Conservation (phyloP, 352 stramenopile species). For the Pythium brachiatum region DNA sequence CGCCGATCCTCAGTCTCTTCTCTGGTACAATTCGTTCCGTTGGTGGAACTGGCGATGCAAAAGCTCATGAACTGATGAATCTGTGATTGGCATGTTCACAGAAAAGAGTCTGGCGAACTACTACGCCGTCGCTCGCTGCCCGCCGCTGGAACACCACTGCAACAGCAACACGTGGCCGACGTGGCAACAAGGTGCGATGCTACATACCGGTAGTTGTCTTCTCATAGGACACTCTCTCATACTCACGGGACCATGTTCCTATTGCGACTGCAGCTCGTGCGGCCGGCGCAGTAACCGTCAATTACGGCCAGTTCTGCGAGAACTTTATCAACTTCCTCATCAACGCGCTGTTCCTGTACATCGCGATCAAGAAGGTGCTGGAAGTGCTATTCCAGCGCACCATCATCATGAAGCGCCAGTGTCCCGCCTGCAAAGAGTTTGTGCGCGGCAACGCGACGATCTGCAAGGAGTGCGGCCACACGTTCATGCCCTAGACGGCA, state of each 20-base stretch:
- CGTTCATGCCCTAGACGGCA: slow-evolving; percentile 17
- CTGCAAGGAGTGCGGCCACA: slow-evolving; percentile 37
- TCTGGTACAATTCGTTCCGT: slow-evolving; percentile 31
- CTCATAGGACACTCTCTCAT: no score
- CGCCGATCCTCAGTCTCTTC: slow-evolving; percentile 68
- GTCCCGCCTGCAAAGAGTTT: slow-evolving; percentile 66
- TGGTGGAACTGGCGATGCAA: no score
- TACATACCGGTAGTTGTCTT: no score
- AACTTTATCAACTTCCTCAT: slow-evolving; percentile 77
- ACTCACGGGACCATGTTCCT: no score
- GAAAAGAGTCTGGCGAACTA: slow-evolving; percentile 62
- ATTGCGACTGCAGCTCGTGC: slow-evolving; percentile 35
- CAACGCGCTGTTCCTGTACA: slow-evolving; percentile 69
- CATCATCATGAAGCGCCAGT: slow-evolving; percentile 63
- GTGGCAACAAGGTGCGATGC: slow-evolving; percentile 51
- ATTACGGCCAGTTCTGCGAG: slow-evolving; percentile 64
- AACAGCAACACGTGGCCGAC: slow-evolving; percentile 55
- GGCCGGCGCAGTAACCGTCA: slow-evolving; percentile 59
- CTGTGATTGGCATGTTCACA: slow-evolving; percentile 10
- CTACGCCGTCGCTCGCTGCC: slow-evolving; percentile 55
- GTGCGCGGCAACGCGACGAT: slow-evolving; percentile 49
- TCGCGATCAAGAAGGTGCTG: slow-evolving; percentile 71
- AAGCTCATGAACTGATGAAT: neutral
- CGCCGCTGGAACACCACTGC: slow-evolving; percentile 30
- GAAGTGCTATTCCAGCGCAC: slow-evolving; percentile 63